phyloP scores from a whole-genome alignment of 305 asterid genomes.

The Solanum chacoense region DNA sequence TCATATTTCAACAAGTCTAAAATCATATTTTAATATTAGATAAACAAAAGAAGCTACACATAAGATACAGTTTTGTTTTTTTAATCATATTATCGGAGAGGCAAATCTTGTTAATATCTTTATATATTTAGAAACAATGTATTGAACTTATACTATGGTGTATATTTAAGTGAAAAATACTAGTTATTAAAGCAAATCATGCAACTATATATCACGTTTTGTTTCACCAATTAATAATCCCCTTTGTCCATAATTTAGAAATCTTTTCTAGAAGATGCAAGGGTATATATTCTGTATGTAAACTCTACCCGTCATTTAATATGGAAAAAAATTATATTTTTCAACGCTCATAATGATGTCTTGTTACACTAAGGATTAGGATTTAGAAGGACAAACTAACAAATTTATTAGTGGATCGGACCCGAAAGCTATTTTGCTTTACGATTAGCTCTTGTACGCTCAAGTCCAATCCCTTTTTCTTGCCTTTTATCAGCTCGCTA shows the following conservation, averaged over 20 bases:
- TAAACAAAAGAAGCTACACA: neutral
- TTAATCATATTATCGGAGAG: neutral
- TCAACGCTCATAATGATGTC: neutral
- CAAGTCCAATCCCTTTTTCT: no score
- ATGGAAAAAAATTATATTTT: neutral
- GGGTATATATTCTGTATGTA: neutral
- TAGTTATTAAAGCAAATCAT: neutral
- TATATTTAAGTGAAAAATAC: neutral
- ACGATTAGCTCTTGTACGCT: no score
- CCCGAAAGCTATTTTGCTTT: neutral
- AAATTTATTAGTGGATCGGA: neutral
- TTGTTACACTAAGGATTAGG: neutral
- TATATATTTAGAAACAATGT: neutral
- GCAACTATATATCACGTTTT: neutral
- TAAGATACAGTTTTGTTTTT: neutral
- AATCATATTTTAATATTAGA: neutral
- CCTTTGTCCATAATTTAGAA: neutral
- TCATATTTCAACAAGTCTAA: neutral
- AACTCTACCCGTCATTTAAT: neutral
- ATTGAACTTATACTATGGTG: neutral
- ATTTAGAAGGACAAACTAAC: neutral
- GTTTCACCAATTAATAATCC: neutral
- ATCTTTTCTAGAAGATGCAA: neutral
- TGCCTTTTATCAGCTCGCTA: no score
- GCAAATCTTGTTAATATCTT: neutral